Evolutionary conservation across 805 yeast species (phyloP).

Genomic region (Alloascoidea hylecoeti): DNA sequence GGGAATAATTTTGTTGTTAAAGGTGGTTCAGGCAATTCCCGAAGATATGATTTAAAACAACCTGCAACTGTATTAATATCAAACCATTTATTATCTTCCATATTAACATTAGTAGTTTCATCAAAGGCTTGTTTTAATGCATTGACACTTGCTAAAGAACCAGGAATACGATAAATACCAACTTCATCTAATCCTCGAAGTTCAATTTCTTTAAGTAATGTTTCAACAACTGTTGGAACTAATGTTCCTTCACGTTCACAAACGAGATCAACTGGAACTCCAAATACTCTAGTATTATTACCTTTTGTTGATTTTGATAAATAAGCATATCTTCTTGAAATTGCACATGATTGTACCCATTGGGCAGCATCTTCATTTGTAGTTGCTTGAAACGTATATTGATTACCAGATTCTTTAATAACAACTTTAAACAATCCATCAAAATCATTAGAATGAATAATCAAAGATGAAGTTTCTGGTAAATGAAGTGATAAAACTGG

Average conservation of each 20-base stretch:
- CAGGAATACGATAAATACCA: constrained; percentile 73
- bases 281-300: constrained; percentile 49
- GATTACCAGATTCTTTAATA: constrained; percentile 32
- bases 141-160: constrained; percentile 44
- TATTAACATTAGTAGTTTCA: constrained; percentile 27
- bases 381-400: constrained; percentile 53
- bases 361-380: constrained; percentile 48
- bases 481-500: constrained; percentile 34
- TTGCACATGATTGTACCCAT: constrained; percentile 39
- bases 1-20: constrained; percentile 56
- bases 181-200: constrained; percentile 80
- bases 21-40: constrained; percentile 81
- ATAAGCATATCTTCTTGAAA: constrained; percentile 12
- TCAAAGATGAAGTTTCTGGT: constrained; percentile 22
- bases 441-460: constrained; percentile 21
- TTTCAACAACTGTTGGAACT: constrained; percentile 54
- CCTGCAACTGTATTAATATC: constrained; percentile 84
- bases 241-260: constrained; percentile 55
- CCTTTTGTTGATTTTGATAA: neutral
- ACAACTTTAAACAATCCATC: constrained; percentile 28
- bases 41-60: constrained; percentile 65
- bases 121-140: constrained; percentile 39
- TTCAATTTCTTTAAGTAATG: constrained; percentile 65
- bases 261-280: constrained; percentile 67
- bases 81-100: constrained; percentile 45